Evolutionary conservation across 306 rosid species (phyloP), one percentile per base, ranked within the genome.

Genomic region (Citrullus colocynthis): DNA sequence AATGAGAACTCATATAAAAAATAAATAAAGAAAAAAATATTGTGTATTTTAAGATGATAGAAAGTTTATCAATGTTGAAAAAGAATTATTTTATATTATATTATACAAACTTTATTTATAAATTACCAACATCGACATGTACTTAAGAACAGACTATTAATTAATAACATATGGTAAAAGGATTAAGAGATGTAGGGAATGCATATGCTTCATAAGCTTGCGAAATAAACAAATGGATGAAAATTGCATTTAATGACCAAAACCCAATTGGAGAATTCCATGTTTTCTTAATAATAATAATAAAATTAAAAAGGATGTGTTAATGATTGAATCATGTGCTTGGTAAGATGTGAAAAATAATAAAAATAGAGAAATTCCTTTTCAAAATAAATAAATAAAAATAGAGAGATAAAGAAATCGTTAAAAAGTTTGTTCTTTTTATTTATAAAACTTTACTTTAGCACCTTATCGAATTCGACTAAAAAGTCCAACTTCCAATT

Each of bases 241-340:
- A 61, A 63, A 63, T 62, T 32, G 44, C 69, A 28, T 62, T 54
- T 6, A 63, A 14, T 63, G 45, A 64, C 5, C 21, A 60, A 28
- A 2, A 24, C 9, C 20, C 69, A 62, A 28, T 7, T 28, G 42
- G 28, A 24, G 28, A 73, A 73, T 48, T 28, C 76, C 21, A 72
- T 14, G 2, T 20, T 20, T 67, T 10, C 30, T 67, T 14, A 65
- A 17, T 4, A 1, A 6, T 32, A 16, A 63, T 0, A 67, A 16
- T 2, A 52, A 52, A 52, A 16, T 20, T 52, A 52, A 52, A 52
- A 52, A 34, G 48, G 14, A 67, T 41, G 74, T 17, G 54, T 42
- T 20, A 67, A 67, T 67, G 74, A 67, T 67, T 67, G 74, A 28
- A 67, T 67, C 74, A 67, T 67, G 74, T 67, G 74, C 54, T 67